phyloP scores from a whole-genome alignment of 2,329 filamentous ascomycete species.

The Davidsoniella virescens region DNA sequence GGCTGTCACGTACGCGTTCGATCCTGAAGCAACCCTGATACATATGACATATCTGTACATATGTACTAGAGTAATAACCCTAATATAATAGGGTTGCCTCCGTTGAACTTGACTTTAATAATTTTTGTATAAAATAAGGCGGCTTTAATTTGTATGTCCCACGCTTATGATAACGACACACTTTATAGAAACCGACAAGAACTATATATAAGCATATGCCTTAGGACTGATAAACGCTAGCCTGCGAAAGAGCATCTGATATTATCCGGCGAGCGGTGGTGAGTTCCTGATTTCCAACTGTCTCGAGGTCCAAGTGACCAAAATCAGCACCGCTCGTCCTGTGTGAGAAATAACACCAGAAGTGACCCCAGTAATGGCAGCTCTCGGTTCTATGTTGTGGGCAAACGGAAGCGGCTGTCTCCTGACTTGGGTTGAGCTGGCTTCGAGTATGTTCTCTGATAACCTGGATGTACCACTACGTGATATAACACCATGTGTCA shows the following conservation, averaged over 20 bases:
- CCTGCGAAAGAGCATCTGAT: background rate
- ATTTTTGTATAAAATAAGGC: no score
- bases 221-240: no score
- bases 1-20: no score
- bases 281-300: slow-evolving; percentile 1
- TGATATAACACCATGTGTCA: background rate
- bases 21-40: no score
- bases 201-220: no score
- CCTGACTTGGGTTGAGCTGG: background rate
- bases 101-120: no score
- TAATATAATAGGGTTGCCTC: no score
- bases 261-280: background rate
- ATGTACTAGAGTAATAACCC: no score
- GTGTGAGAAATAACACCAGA: slow-evolving; percentile 10
- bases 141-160: no score
- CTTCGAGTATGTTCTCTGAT: slow-evolving; percentile 4
- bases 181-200: no score
- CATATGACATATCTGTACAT: no score
- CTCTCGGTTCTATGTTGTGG: background rate
- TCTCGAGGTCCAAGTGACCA: slow-evolving; percentile 1
- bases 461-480: slow-evolving; percentile 9
- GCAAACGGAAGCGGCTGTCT: background rate
- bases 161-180: no score
- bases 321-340: background rate
- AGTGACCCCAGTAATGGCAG: slow-evolving; percentile 9